A percentile compares a stretch with the other conserved stretches of the same genome.
Conservation (phyloP, 176 grass and related monocot species). For the Chloris gayana region DNA sequence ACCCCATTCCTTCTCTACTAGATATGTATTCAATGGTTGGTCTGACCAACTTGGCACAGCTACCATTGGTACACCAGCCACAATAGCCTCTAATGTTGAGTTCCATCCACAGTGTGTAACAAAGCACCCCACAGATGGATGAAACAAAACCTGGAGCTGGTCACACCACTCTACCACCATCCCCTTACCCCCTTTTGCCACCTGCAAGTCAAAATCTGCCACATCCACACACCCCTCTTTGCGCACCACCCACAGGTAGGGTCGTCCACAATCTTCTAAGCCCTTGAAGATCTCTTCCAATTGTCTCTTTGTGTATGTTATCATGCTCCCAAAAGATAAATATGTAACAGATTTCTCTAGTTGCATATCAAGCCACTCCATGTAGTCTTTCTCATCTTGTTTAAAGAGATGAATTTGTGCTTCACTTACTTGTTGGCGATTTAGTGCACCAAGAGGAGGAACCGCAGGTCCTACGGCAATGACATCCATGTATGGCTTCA, state of each 20-base stretch:
- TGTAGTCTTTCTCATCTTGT: conserved; percentile 26
- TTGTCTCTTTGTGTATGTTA: conserved; percentile 22
- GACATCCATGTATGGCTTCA: background rate
- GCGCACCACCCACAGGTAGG: conserved; percentile 28
- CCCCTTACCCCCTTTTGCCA: background rate
- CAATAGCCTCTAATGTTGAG: conserved; percentile 34
- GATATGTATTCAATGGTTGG: background rate
- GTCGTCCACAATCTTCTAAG: background rate
- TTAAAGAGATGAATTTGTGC: conserved; percentile 25
- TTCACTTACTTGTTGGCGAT: background rate
- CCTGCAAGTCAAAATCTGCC: background rate
- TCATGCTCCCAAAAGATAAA: conserved; percentile 62
- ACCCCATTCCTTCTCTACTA: background rate
- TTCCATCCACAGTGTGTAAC: conserved; percentile 72
- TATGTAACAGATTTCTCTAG: conserved; percentile 50
- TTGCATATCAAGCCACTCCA: conserved; percentile 47
- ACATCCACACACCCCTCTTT: conserved; percentile 12
- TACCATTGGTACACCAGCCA: conserved; percentile 25
- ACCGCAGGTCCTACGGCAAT: background rate
- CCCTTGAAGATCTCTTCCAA: conserved; percentile 18
- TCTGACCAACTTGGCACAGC: conserved; percentile 31
- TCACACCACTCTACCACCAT: conserved; percentile 38
- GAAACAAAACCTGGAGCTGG: conserved; percentile 29
- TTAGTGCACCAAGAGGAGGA: background rate
- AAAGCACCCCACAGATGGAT: conserved; percentile 48